Conservation (phyloP, 1,284 basidiomycete genomes). For the Entoloma clypeatum region DNA sequence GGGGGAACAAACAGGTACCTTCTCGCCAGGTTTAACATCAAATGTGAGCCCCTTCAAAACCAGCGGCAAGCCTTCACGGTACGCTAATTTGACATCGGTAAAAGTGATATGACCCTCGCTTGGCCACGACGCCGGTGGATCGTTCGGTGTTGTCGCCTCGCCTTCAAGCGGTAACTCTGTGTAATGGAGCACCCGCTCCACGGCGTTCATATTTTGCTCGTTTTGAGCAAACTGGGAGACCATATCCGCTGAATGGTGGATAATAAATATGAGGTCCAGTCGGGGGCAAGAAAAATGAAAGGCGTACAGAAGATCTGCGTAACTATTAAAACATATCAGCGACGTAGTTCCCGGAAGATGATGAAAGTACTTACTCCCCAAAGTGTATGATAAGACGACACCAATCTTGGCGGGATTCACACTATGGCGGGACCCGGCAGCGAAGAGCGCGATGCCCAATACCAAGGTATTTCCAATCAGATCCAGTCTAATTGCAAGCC, state of each 20-base stretch:
- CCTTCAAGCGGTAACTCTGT: slow-evolving; percentile 51
- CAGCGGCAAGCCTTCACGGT: slow-evolving; percentile 67
- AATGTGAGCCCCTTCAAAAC: slow-evolving; percentile 71
- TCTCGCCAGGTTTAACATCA: slow-evolving; percentile 62
- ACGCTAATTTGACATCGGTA: slow-evolving; percentile 59
- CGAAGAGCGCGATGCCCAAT: slow-evolving; percentile 69
- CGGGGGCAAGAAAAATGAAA: not conserved
- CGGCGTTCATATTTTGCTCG: slow-evolving; percentile 71
- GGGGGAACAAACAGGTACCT: slow-evolving; percentile 42
- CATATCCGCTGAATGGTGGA: slow-evolving; percentile 44
- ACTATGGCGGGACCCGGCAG: slow-evolving; percentile 48
- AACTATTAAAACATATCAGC: slow-evolving; percentile 32
- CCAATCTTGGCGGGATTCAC: slow-evolving; percentile 46
- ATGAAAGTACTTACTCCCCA: slow-evolving; percentile 44
- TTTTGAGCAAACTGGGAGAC: slow-evolving; percentile 54
- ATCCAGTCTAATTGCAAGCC: slow-evolving; percentile 56
- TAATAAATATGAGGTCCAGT: slow-evolving; percentile 5
- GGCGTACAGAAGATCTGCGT: slow-evolving; percentile 54
- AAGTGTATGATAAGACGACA: slow-evolving; percentile 60
- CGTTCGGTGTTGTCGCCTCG: slow-evolving; percentile 37
- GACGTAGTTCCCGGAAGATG: not conserved
- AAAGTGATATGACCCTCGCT: slow-evolving; percentile 59
- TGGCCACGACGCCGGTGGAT: slow-evolving; percentile 68
- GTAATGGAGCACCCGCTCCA: slow-evolving; percentile 63
- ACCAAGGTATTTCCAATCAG: slow-evolving; percentile 70